A percentile compares a stretch with the other conserved stretches of the same genome.
Evolutionary conservation across 495 filamentous ascomycete species (phyloP).

Genomic region (Xylaria venustula): DNA sequence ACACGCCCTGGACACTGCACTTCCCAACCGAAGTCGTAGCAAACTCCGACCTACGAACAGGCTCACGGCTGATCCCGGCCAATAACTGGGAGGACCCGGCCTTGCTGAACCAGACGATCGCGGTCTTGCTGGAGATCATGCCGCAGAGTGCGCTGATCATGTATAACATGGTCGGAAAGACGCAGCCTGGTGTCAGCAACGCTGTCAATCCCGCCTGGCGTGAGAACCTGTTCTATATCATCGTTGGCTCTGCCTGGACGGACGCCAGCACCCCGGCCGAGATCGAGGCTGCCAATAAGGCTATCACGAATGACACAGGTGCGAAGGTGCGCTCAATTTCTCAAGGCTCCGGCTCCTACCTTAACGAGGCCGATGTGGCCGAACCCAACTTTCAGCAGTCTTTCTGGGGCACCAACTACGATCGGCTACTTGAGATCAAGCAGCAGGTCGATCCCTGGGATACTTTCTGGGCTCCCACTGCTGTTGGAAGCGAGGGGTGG

Average conservation of each 20-base stretch:
- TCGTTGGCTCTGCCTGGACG: conserved; percentile 42
- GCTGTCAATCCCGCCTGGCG: conserved; percentile 42
- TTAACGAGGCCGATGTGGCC: conserved; percentile 49
- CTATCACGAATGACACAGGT: conserved; percentile 51
- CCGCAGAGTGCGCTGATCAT: conserved; percentile 44
- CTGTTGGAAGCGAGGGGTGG: conserved; percentile 52
- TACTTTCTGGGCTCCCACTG: conserved; percentile 52
- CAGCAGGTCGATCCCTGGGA: conserved; percentile 47
- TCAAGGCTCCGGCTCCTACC: conserved; percentile 39
- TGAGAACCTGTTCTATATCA: conserved; percentile 37
- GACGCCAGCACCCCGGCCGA: conserved; percentile 29
- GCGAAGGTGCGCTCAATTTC: conserved; percentile 38
- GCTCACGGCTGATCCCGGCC: conserved; percentile 45
- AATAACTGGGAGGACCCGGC: conserved; percentile 34
- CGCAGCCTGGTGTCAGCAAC: conserved; percentile 31
- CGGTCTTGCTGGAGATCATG: conserved; percentile 38
- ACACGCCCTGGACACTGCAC: conserved; percentile 42
- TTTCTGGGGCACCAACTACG: conserved; percentile 53
- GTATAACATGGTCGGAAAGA: conserved; percentile 49
- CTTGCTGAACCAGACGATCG: conserved; percentile 38
- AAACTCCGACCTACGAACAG: conserved; percentile 33
- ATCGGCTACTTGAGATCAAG: conserved; percentile 44
- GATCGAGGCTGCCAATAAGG: conserved; percentile 40
- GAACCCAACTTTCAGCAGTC: conserved; percentile 59
- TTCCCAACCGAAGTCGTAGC: conserved; percentile 49